Conservation (phyloP, 495 filamentous ascomycete species). For the Penicillium pancosmium region DNA sequence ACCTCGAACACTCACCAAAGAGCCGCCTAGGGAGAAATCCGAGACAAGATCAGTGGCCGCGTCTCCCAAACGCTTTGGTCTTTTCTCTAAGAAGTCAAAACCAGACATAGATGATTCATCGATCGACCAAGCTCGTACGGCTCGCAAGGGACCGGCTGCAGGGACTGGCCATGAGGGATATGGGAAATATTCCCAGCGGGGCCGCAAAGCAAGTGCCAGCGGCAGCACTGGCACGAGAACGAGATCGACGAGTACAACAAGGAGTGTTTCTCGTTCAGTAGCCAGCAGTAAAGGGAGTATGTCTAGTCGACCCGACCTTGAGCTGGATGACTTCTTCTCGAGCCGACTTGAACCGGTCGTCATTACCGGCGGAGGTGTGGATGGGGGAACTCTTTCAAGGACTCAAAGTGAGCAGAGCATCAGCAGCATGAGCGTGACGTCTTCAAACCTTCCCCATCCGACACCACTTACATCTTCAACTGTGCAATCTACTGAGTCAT, state of each 20-base stretch:
- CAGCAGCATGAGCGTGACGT: constrained; percentile 54
- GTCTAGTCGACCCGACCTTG: constrained; percentile 53
- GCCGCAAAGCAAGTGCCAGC: constrained; percentile 50
- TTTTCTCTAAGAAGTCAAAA: constrained; percentile 77
- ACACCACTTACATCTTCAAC: constrained; percentile 25
- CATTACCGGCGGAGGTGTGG: constrained; percentile 71
- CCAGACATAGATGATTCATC: constrained; percentile 55
- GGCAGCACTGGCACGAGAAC: constrained; percentile 48
- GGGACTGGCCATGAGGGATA: constrained; percentile 98
- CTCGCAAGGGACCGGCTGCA: constrained; percentile 81
- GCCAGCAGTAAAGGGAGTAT: constrained; percentile 57
- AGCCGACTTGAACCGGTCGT: constrained; percentile 85
- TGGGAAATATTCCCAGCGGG: constrained; percentile 66
- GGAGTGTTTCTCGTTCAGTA: constrained; percentile 49
- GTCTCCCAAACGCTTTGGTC: constrained; percentile 64
- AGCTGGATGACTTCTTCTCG: constrained; percentile 68
- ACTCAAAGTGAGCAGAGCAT: constrained; percentile 68
- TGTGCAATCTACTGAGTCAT: constrained; percentile 39
- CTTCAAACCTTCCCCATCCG: constrained; percentile 31
- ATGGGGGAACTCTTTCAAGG: constrained; percentile 54
- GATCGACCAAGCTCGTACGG: constrained; percentile 56
- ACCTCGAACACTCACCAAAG: constrained; percentile 32
- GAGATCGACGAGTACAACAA: constrained; percentile 59
- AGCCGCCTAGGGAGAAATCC: constrained; percentile 24
- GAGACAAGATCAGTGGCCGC: constrained; percentile 33